Conservation (phyloP, 306 rosid genomes). For the Hippophae gyantsensis region DNA sequence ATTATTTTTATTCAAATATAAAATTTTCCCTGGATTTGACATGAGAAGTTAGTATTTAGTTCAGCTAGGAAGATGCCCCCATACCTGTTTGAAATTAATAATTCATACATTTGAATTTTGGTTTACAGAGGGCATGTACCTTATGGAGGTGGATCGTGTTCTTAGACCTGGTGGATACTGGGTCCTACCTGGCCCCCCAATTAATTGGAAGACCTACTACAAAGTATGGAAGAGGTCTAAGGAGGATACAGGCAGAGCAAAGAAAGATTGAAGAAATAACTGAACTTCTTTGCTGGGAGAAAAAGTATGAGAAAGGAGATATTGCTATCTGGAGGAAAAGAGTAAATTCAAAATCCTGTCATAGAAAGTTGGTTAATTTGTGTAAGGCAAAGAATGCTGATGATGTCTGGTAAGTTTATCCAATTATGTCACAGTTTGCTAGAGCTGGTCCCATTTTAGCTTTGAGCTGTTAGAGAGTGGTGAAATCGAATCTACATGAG, state of each 20-base stretch:
- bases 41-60: background rate
- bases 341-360: constrained; percentile 55
- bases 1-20: too few relatives aligned
- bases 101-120: constrained; percentile 14
- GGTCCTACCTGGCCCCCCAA: constrained; percentile 97
- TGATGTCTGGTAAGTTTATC: constrained; percentile 66
- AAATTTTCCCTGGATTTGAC: background rate
- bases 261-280: constrained; percentile 70
- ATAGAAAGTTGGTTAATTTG: constrained; percentile 31
- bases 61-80: background rate
- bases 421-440: too few relatives aligned
- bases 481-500: too few relatives aligned
- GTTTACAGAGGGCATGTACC: constrained; percentile 65
- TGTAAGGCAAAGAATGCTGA: constrained; percentile 57
- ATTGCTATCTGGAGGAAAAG: constrained; percentile 86
- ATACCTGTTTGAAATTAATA: constrained; percentile 3
- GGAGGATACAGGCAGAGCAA: constrained; percentile 89
- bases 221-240: constrained; percentile 75
- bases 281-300: constrained; percentile 91
- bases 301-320: constrained; percentile 94
- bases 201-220: constrained; percentile 93
- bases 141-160: constrained; percentile 95
- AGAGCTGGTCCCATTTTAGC: too few relatives aligned
- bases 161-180: constrained; percentile 96
- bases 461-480: too few relatives aligned